A percentile compares a stretch with the other conserved stretches of the same genome.
Conservation (phyloP, 805 yeast genomes). For the Tetrapisispora nanseiensis region DNA sequence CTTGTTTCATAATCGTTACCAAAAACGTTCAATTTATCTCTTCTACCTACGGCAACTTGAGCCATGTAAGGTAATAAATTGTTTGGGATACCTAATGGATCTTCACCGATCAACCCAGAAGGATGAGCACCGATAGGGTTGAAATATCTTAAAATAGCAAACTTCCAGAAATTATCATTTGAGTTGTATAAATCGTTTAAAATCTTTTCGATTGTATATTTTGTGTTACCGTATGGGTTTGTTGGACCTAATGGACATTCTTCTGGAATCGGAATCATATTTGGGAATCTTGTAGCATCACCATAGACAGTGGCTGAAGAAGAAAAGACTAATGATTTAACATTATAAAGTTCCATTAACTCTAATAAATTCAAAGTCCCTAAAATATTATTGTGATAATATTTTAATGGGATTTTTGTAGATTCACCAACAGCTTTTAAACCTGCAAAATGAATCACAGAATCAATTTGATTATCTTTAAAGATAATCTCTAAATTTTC, state of each 20-base stretch:
- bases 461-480: slow-evolving; percentile 36
- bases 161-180: slow-evolving; percentile 29
- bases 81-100: slow-evolving; percentile 69
- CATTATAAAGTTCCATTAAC: slow-evolving; percentile 38
- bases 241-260: slow-evolving; percentile 66
- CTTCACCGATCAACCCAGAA: slow-evolving; percentile 71
- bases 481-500: slow-evolving; percentile 41
- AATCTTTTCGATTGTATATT: slow-evolving; percentile 53
- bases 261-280: slow-evolving; percentile 74
- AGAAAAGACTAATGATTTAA: slow-evolving; percentile 54
- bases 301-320: slow-evolving; percentile 82
- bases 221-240: slow-evolving; percentile 71
- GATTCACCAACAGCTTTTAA: slow-evolving; percentile 79
- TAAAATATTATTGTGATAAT: slow-evolving; percentile 57
- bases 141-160: slow-evolving; percentile 65
- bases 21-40: slow-evolving; percentile 55
- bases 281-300: slow-evolving; percentile 60
- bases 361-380: slow-evolving; percentile 54
- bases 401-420: slow-evolving; percentile 52
- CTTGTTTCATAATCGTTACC: slow-evolving; percentile 62
- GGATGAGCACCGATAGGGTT: slow-evolving; percentile 86
- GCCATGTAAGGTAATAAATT: slow-evolving; percentile 67
- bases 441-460: slow-evolving; percentile 75
- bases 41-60: slow-evolving; percentile 66
- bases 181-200: slow-evolving; percentile 40